These are phyloP conservation scores for Kodamaea restingae DNA, from an alignment of 805 yeast genomes.

Conservation along the genomic window DNA sequence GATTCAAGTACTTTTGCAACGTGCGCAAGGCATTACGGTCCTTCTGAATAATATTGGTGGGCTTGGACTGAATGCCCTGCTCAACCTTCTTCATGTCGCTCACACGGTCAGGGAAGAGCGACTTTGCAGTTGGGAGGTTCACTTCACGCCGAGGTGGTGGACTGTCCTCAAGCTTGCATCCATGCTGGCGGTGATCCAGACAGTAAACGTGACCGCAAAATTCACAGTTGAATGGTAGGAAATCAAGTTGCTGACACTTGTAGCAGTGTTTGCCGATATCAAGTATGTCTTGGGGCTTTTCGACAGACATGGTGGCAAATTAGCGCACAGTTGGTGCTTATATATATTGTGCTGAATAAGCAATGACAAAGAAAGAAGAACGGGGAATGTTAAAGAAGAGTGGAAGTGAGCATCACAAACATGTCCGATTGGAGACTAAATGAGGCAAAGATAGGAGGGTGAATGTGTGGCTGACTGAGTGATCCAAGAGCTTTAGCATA, in stretches of 20 bases:
- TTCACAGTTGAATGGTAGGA: constrained; percentile 54
- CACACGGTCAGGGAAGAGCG: constrained; percentile 51
- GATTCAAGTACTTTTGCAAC: constrained; percentile 7
- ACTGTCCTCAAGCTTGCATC: constrained; percentile 21
- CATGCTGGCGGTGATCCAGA: constrained; percentile 44
- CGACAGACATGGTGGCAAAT: constrained; percentile 6
- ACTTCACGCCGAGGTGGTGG: background rate
- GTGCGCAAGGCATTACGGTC: constrained; percentile 12
- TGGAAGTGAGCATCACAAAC: no score
- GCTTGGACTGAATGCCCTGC: constrained; percentile 17
- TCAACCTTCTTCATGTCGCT: constrained; percentile 37
- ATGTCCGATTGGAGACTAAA: no score
- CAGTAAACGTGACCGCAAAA: constrained; percentile 46
- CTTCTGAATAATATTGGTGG: constrained; percentile 20
- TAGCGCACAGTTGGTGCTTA: no score
- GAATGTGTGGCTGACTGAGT: no score
- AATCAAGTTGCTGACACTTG: constrained; percentile 51
- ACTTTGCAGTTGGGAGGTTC: constrained; percentile 37
- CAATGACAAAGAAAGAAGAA: background rate
- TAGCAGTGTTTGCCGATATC: constrained; percentile 58
- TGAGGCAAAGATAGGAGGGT: no score
- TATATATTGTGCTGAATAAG: background rate
- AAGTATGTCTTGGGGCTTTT: constrained; percentile 19
- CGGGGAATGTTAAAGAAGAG: no score
- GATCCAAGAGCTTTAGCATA: no score